Base-by-base conservation (phyloP, 768 basidiomycete species). In the Mycena polygramma region DNA sequence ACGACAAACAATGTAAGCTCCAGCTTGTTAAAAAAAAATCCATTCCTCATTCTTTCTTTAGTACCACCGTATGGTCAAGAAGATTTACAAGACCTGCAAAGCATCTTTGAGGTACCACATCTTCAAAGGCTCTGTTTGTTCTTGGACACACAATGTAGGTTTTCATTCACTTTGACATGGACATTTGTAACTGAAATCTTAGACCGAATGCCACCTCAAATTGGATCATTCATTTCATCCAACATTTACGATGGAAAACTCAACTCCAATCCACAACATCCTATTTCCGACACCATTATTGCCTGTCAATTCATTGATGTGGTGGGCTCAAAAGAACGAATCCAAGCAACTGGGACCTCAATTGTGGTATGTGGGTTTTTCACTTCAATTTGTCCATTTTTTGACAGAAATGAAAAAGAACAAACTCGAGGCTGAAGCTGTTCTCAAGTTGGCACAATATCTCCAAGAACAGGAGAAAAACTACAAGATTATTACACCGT, bases 141-240 rank as follows among this genome's bases (percentile, higher is more conserved):
- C 70, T 82, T 95, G 46, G 82, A 94, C 71, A 94, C 85, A 1
- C 94, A 95, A 80, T 95, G 94, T 94, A 77, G 75, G 0, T 39
- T 35, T 35, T 37, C 41, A 26, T 54, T 68, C 19, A 62, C 67
- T 35, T 64, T 58, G 8, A 17, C 53, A 24, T 39, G 11, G 30
- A 30, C 6, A 30, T 55, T n/a, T 57, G 22, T 65, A 26, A 5
- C 26, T 60, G 30, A 36, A 66, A 30, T 43, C 77, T 35, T 65
- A 95, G 94, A 95, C 73, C 89, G 94, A 1, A 94, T 96, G 93
- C 94, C 94, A 60, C 88, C 90, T 59, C 88, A 93, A 71, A 91
- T 94, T 83, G 93, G 94, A 26, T 74, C 83, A 5, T 89, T 94
- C 52, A 92, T 96, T 48, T 94, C 93, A 22, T 75, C 86, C 63